Conservation (phyloP, 495 filamentous ascomycete genomes). For the Pyrenula aspistea region DNA sequence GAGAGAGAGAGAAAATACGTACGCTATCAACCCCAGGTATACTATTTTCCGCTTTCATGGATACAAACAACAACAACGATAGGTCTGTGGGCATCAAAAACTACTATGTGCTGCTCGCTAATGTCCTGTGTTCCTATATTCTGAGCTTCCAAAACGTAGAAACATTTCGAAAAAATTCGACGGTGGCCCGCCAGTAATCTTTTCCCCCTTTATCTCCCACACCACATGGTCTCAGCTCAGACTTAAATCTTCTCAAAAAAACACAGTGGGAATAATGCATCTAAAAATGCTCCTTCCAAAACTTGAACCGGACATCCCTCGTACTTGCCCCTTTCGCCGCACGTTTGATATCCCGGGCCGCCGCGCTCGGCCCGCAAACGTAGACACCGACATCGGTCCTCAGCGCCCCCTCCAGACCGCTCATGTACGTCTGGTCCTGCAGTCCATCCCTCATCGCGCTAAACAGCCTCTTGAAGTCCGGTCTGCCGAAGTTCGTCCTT, state of each 20-base stretch:
- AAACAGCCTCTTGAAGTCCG: conserved; percentile 79
- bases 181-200: no score
- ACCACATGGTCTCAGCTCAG: not conserved
- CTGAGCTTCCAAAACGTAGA: no score
- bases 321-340: conserved; percentile 60
- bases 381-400: conserved; percentile 90
- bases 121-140: no score
- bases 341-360: conserved; percentile 73
- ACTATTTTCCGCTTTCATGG: no score
- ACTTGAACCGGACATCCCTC: conserved; percentile 80
- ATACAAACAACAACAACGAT: no score
- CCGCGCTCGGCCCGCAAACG: conserved; percentile 82
- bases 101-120: no score
- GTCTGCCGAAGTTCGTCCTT: conserved; percentile 90
- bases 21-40: no score
- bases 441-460: conserved; percentile 80
- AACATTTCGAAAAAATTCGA: no score
- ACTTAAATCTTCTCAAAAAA: conserved; percentile 1
- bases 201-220: no score
- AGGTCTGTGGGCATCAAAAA: no score
- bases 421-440: conserved; percentile 69
- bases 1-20: no score
- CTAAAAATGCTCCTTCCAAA: conserved; percentile 94
- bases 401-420: conserved; percentile 55
- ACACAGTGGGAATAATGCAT: conserved; percentile 1